phyloP scores from a whole-genome alignment of 306 rosid species.

The Prunus fruticosa region DNA sequence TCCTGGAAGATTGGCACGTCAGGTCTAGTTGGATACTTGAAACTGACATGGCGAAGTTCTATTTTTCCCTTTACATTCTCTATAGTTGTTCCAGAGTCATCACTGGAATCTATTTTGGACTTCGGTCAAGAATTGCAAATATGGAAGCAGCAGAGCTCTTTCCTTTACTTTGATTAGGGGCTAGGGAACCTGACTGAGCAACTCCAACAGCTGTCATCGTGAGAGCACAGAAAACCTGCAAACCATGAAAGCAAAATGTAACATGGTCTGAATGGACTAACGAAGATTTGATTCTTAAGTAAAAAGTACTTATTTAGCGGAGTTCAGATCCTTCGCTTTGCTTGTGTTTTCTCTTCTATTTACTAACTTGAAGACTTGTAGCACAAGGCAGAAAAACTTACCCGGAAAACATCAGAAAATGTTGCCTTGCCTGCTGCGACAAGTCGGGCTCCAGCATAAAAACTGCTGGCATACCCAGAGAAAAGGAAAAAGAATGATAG shows the following conservation, averaged over 20 bases:
- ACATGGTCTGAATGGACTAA: neutral
- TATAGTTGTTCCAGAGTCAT: conserved; percentile 32
- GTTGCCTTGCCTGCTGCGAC: conserved; percentile 40
- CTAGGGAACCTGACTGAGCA: conserved; percentile 37
- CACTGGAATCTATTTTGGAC: conserved; percentile 35
- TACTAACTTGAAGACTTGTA: neutral
- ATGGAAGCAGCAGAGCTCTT: conserved; percentile 38
- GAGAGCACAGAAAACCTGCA: conserved; percentile 53
- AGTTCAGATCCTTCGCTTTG: neutral
- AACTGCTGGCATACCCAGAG: conserved; percentile 44
- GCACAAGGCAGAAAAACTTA: conserved; percentile 2
- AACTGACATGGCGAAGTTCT: conserved; percentile 37
- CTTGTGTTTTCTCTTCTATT: neutral
- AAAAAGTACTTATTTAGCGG: neutral
- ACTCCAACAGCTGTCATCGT: conserved; percentile 37
- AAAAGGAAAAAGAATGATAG: conserved; percentile 47
- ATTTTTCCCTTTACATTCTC: conserved; percentile 38
- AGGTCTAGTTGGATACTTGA: conserved; percentile 40
- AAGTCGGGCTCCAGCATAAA: conserved; percentile 66
- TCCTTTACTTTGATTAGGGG: conserved; percentile 43
- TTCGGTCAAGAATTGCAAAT: conserved; percentile 39
- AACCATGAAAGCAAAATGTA: neutral
- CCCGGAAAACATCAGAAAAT: conserved; percentile 52
- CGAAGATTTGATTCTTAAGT: too few species aligned
- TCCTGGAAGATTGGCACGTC: conserved; percentile 41